phyloP scores from a whole-genome alignment of 495 filamentous ascomycete genomes.

The Penicillium odoratum region DNA sequence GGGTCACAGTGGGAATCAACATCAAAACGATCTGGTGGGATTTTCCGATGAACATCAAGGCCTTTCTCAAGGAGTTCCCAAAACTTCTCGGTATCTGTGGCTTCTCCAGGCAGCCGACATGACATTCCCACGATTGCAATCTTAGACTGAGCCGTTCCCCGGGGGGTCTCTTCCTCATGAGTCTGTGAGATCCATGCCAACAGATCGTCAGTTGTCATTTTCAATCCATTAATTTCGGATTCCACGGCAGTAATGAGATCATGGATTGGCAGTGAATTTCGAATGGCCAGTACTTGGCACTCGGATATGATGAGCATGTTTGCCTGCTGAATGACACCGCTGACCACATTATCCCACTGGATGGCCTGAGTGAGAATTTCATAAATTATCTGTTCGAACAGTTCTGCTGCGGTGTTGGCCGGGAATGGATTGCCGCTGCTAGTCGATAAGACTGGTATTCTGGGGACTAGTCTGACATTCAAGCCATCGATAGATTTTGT shows the following conservation, averaged over 20 bases:
- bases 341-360: not conserved
- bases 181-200: too few species aligned
- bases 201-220: too few species aligned
- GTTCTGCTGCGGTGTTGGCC: not conserved
- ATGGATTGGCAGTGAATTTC: not conserved
- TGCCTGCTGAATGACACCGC: not conserved
- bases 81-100: constrained; percentile 32
- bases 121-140: constrained; percentile 48
- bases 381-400: constrained; percentile 29
- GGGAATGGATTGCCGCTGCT: constrained; percentile 1
- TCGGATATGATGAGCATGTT: not conserved
- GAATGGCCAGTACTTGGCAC: not conserved
- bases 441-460: constrained; percentile 1
- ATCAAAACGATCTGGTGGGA: constrained; percentile 48
- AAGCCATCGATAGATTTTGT: too few species aligned
- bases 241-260: not conserved
- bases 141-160: constrained; percentile 23
- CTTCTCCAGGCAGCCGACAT: constrained; percentile 38
- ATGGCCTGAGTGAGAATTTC: constrained; percentile 17
- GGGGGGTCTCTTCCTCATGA: too few species aligned
- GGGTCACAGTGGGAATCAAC: constrained; percentile 44
- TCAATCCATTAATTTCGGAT: too few species aligned
- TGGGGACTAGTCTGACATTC: too few species aligned
- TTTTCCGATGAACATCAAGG: constrained; percentile 33
- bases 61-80: constrained; percentile 45